A percentile compares a stretch with the other conserved stretches of the same genome.
Conservation (phyloP, 371 early-diverging fungal species). For the Mortierella sp. region DNA sequence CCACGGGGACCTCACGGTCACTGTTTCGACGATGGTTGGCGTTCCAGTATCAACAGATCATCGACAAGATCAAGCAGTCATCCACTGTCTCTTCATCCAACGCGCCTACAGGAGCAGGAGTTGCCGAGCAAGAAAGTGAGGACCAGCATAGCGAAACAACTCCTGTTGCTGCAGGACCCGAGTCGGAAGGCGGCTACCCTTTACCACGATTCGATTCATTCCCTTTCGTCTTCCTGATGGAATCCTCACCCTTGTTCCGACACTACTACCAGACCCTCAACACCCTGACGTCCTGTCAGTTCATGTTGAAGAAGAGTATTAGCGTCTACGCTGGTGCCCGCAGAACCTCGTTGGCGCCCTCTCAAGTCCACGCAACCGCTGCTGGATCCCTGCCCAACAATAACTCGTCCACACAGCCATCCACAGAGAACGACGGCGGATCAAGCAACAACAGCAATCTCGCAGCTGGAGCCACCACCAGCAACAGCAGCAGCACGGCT, state of each 20-base stretch:
- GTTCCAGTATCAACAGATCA: constrained; percentile 22
- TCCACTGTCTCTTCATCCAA: background rate
- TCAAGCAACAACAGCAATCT: background rate
- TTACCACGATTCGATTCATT: constrained; percentile 23
- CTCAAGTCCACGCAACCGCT: background rate
- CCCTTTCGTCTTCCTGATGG: constrained; percentile 48
- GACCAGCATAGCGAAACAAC: background rate
- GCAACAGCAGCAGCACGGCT: background rate
- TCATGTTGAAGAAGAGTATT: constrained; percentile 21
- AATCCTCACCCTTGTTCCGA: constrained; percentile 46
- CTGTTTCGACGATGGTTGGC: constrained; percentile 40
- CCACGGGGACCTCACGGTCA: background rate
- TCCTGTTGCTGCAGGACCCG: background rate
- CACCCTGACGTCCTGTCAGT: constrained; percentile 41
- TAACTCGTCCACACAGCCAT: constrained; percentile 1
- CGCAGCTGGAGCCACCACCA: too few species aligned
- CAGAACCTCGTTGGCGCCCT: background rate
- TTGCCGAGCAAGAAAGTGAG: background rate
- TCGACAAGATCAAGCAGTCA: constrained; percentile 2
- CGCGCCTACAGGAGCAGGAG: background rate
- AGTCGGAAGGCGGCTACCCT: background rate
- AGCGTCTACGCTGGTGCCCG: background rate
- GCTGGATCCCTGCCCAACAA: background rate
- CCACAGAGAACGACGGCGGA: background rate
- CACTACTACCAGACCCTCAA: constrained; percentile 48